Percentiles rank a stretch among this genome's conserved stretches.
phyloP scores from a whole-genome alignment of 2,329 filamentous ascomycete species.

The Botrytis fabae region DNA sequence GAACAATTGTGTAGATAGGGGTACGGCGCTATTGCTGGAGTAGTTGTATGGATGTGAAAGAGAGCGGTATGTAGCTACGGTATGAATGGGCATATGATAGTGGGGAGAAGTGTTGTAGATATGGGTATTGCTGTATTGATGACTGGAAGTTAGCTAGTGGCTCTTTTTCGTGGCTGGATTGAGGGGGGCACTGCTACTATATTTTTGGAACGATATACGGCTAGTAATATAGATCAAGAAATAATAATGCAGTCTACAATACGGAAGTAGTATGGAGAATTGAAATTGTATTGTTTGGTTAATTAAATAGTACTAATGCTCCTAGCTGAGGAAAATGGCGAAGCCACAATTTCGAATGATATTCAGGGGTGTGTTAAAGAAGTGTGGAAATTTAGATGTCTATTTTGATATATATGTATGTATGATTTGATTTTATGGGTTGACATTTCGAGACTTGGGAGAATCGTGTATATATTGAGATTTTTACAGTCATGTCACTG shows the following conservation, averaged over 20 bases:
- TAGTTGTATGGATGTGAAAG: not conserved
- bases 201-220: not conserved
- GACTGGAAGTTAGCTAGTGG: accelerated
- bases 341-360: too few species aligned
- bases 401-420: too few species aligned
- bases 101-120: accelerated
- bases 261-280: too few species aligned
- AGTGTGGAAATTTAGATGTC: too few species aligned
- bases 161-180: accelerated
- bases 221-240: accelerated
- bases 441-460: accelerated
- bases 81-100: not conserved
- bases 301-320: too few species aligned
- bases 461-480: accelerated
- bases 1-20: not conserved
- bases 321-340: too few species aligned
- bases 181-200: too few species aligned
- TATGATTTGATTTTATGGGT: too few species aligned
- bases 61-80: accelerated
- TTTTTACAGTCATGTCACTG: accelerated
- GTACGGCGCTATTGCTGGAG: not conserved
- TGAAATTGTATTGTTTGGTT: not conserved
- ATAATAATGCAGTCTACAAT: not conserved
- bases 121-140: not conserved
- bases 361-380: too few species aligned